Base-by-base conservation (phyloP, 148 eudicot genomes). In the Spergularia marina region DNA sequence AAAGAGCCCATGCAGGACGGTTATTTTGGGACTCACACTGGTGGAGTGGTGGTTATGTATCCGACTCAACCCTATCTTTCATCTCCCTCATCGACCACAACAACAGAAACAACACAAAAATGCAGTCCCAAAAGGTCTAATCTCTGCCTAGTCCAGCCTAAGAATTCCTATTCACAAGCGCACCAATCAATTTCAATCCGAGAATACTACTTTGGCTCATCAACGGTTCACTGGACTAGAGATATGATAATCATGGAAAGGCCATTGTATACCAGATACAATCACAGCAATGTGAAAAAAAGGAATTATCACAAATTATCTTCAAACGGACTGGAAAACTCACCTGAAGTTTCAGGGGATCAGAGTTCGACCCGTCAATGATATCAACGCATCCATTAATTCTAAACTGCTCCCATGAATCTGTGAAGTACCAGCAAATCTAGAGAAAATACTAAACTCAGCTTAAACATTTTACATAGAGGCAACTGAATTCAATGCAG, bases 371-470 rank as follows among this genome's bases (percentile, higher is more conserved):
- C 68, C 84, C 91, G 64, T 87, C 90, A 74, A 95, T 84, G 66
- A 92, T 73, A 84, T 95, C 96, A 64, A 92, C 78, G 65, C 36
- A 75, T 69, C 98, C 97, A 68, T 81, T 84, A 13, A 95, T 86
- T 64, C 96, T 87, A 65, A 92, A 90, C 77, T 95, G 96, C 87
- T 92, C 97, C 98, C 96, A 95, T 23, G 97, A 78, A 55, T 90
- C 96, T 25, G 92, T 88, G 74, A 90, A 90, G 83, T 92, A 95
- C 97, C 97, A 95, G 68, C 94, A 95, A 71, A 94, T 87, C 98
- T 94, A 76, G 18, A 80, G 39, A 36, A 25, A 30, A 79, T 51
- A 64, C 57, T 70, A 63, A 77, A 55, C 68, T 77, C 15, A 81
- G 61, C 68, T 47, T 49, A 44, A 53, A 58, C 57, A 54, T 54